Evolutionary conservation across 225 moss, liverwort and hornwort species (phyloP).

Genomic region (Thuidium tamariscinum): DNA sequence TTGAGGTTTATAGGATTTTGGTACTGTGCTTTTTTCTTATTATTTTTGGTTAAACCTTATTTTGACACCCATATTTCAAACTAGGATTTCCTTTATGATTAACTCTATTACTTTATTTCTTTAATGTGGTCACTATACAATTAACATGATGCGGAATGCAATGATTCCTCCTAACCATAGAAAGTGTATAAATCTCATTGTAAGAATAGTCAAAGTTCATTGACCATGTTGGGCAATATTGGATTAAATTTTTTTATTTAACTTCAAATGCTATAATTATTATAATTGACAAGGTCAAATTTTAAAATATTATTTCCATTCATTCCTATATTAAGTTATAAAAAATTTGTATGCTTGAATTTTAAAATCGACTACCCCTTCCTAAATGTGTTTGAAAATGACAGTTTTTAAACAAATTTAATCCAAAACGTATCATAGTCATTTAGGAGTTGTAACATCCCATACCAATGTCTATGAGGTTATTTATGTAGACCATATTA

Average conservation of each 20-base stretch:
- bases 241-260: fast-evolving
- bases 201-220: neutral
- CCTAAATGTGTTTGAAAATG: neutral
- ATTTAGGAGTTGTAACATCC: neutral
- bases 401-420: fast-evolving
- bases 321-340: neutral
- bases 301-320: neutral
- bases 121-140: neutral
- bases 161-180: fast-evolving
- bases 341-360: neutral
- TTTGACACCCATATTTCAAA: no score
- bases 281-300: neutral
- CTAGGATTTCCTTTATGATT: no score
- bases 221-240: fast-evolving
- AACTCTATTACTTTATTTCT: fast-evolving
- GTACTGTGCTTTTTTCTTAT: no score
- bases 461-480: neutral
- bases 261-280: neutral
- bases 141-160: neutral
- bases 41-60: no score
- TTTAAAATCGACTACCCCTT: neutral
- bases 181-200: fast-evolving
- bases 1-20: no score
- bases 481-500: neutral
- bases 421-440: fast-evolving